A percentile compares a stretch with the other conserved stretches of the same genome.
Evolutionary conservation across 148 eudicot species (phyloP).

Genomic region (Fagopyrum esculentum): DNA sequence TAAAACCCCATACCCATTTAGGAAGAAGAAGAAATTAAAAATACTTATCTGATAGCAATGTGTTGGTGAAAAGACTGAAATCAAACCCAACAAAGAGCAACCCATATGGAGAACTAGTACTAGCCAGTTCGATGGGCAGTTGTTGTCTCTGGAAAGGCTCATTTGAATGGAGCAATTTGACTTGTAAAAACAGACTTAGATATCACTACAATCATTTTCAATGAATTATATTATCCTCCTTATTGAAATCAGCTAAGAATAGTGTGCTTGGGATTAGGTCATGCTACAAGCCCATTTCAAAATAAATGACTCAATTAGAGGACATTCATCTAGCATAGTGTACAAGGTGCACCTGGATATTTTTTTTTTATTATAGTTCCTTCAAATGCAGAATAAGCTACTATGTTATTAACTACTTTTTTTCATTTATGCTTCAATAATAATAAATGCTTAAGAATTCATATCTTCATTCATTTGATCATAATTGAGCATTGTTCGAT

Average conservation of each 20-base stretch:
- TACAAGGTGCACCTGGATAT: too few relatives aligned
- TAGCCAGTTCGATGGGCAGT: slow-evolving; percentile 8
- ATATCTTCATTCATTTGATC: neutral
- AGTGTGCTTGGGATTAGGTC: too few relatives aligned
- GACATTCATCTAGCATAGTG: too few relatives aligned
- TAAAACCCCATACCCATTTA: slow-evolving; percentile 19
- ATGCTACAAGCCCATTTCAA: too few relatives aligned
- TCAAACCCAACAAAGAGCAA: slow-evolving; percentile 3
- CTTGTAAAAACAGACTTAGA: too few relatives aligned
- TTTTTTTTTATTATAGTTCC: too few relatives aligned
- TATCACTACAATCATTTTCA: too few relatives aligned
- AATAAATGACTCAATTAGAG: too few relatives aligned
- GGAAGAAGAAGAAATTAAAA: neutral
- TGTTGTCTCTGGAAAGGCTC: slow-evolving; percentile 8
- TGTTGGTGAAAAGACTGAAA: slow-evolving; percentile 4
- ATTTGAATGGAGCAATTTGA: neutral
- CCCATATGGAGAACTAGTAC: slow-evolving; percentile 3
- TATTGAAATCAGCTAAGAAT: too few relatives aligned
- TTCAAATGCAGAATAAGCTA: neutral
- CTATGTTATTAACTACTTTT: neutral
- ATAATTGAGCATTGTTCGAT: neutral
- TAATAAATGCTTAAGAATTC: neutral
- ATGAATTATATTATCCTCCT: too few relatives aligned
- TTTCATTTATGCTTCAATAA: neutral
- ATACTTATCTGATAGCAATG: neutral